A percentile compares a stretch with the other conserved stretches of the same genome.
These are phyloP conservation scores for Fagus crenata DNA, from an alignment of 306 rosid species.

Conservation along the genomic window DNA sequence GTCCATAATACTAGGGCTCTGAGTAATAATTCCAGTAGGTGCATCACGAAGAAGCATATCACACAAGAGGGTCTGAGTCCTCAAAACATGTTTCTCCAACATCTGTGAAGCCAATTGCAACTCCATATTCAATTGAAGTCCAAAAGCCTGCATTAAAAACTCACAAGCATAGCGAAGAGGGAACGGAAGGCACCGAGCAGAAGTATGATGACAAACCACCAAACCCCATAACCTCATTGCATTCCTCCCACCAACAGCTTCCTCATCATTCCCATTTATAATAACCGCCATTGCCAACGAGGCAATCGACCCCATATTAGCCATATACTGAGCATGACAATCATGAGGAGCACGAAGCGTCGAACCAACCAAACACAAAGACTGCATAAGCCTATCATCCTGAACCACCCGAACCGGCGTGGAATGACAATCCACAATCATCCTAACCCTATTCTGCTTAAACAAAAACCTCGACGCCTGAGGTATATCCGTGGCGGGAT, in stretches of 20 bases:
- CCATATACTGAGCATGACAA: slow-evolving; percentile 96
- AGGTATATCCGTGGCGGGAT: slow-evolving; percentile 93
- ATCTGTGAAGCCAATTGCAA: slow-evolving; percentile 72
- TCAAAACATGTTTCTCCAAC: slow-evolving; percentile 81
- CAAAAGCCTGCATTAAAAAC: slow-evolving; percentile 96
- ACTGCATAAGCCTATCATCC: slow-evolving; percentile 73
- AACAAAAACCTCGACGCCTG: slow-evolving; percentile 97
- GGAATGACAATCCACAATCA: slow-evolving; percentile 92
- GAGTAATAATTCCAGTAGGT: slow-evolving; percentile 83
- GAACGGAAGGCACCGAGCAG: slow-evolving; percentile 82
- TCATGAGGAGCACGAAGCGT: slow-evolving; percentile 93
- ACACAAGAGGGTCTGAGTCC: slow-evolving; percentile 90
- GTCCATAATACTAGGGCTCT: slow-evolving; percentile 90
- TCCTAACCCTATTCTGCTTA: slow-evolving; percentile 91
- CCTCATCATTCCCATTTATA: slow-evolving; percentile 77
- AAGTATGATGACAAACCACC: slow-evolving; percentile 97
- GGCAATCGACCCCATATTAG: slow-evolving; percentile 93
- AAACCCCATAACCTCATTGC: slow-evolving; percentile 87
- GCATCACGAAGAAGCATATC: slow-evolving; percentile 97
- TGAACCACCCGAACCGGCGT: slow-evolving; percentile 68
- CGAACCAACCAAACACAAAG: slow-evolving; percentile 89
- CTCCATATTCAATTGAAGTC: slow-evolving; percentile 91
- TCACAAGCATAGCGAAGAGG: slow-evolving; percentile 94
- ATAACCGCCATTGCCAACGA: slow-evolving; percentile 85
- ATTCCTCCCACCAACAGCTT: slow-evolving; percentile 46